Conservation (phyloP, 2,329 filamentous ascomycete genomes). For the Beauveria sp. region DNA sequence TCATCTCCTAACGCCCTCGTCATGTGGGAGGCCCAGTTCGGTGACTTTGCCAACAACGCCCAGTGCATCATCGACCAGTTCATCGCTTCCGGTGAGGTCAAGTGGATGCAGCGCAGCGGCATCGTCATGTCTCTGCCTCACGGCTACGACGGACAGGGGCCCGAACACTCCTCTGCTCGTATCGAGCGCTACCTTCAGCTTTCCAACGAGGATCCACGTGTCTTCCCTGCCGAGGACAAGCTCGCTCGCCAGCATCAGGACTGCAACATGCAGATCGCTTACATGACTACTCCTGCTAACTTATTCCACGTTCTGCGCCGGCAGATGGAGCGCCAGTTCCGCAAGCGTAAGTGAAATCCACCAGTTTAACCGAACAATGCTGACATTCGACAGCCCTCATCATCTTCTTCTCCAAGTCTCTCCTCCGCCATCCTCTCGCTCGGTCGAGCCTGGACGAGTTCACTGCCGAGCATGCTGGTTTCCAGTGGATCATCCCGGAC, state of each 20-base stretch:
- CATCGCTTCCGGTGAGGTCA: constrained; percentile 92
- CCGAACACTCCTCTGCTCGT: constrained; percentile 94
- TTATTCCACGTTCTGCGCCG: constrained; percentile 92
- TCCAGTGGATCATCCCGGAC: constrained; percentile 94
- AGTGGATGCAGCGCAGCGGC: constrained; percentile 97
- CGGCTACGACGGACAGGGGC: constrained; percentile 96
- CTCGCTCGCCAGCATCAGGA: constrained; percentile 97
- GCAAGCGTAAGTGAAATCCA: constrained; percentile 69
- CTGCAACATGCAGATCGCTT: constrained; percentile 98
- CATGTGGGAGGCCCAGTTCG: constrained; percentile 99
- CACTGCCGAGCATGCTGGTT: constrained; percentile 73
- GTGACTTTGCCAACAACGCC: constrained; percentile 99
- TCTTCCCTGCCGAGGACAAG: constrained; percentile 83
- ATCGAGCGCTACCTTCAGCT: constrained; percentile 97
- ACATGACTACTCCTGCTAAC: constrained; percentile 94
- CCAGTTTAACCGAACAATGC: not conserved
- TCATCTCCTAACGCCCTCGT: constrained; percentile 95
- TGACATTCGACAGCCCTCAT: constrained; percentile 58
- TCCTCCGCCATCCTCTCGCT: constrained; percentile 88
- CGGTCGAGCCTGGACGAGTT: constrained; percentile 89
- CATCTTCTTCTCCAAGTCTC: constrained; percentile 96
- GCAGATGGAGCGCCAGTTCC: constrained; percentile 98
- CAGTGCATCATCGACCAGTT: constrained; percentile 99
- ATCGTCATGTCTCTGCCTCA: constrained; percentile 94
- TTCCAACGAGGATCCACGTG: constrained; percentile 91